These are phyloP conservation scores for Mycena sanguinolenta DNA, from an alignment of 768 basidiomycete genomes.

Conservation along the genomic window DNA sequence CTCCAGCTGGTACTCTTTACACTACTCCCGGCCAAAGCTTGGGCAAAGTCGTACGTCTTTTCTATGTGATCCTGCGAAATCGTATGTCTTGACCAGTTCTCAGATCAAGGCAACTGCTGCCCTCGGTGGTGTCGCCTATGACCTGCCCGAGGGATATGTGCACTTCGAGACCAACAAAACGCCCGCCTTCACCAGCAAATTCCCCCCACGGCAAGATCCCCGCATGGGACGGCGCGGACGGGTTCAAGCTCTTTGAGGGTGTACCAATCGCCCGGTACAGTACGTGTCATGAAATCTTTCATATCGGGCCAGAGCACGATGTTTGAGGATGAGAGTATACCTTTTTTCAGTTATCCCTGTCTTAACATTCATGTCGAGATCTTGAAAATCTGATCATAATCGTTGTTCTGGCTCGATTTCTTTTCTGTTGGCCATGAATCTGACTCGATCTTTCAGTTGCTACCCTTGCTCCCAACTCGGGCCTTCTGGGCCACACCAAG, in stretches of 20 bases:
- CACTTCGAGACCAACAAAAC: conserved; percentile 78
- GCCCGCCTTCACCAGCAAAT: conserved; percentile 79
- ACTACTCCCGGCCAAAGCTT: conserved; percentile 56
- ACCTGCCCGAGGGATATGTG: conserved; percentile 65
- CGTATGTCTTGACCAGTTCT: background rate
- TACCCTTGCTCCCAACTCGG: conserved; percentile 79
- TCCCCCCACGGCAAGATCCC: conserved; percentile 90
- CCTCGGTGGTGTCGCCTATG: conserved; percentile 68
- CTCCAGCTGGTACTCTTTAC: conserved; percentile 75
- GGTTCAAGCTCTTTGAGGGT: conserved; percentile 84
- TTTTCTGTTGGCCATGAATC: conserved; percentile 10
- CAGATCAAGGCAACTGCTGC: conserved; percentile 73
- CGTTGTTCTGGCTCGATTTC: conserved; percentile 29
- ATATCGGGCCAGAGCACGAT: conserved; percentile 45
- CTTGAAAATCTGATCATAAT: conserved; percentile 52
- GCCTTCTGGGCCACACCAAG: conserved; percentile 74
- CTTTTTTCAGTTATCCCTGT: conserved; percentile 79
- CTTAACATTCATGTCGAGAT: conserved; percentile 74
- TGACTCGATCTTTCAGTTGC: conserved; percentile 69
- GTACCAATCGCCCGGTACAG: conserved; percentile 88
- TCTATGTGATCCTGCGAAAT: conserved; percentile 1
- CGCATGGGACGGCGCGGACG: conserved; percentile 80
- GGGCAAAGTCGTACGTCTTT: conserved; percentile 64
- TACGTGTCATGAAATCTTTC: conserved; percentile 63
- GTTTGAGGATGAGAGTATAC: conserved; percentile 53